Conservation (phyloP, 176 grass and related monocot species). For the Pharus latifolius region DNA sequence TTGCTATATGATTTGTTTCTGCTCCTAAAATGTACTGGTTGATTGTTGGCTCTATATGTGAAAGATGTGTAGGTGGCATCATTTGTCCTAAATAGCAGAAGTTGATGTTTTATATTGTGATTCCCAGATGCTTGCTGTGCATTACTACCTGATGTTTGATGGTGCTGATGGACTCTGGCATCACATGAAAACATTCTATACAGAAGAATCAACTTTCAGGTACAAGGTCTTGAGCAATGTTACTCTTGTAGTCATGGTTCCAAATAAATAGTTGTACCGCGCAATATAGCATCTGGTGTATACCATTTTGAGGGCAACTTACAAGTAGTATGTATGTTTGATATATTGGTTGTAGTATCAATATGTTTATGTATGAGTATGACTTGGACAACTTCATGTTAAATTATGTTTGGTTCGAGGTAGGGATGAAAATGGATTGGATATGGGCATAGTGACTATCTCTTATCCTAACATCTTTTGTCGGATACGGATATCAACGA, state of each 20-base stretch:
- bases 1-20: not conserved
- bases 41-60: too few species aligned
- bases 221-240: constrained; percentile 9
- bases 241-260: not conserved
- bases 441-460: too few species aligned
- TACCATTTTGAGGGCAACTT: not conserved
- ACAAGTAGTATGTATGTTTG: too few species aligned
- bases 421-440: too few species aligned
- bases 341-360: too few species aligned
- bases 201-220: constrained; percentile 69
- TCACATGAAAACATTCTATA: constrained; percentile 82
- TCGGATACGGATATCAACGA: too few species aligned
- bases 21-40: too few species aligned
- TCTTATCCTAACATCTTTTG: too few species aligned
- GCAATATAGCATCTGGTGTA: not conserved
- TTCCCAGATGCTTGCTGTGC: constrained; percentile 80
- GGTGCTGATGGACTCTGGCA: constrained; percentile 74
- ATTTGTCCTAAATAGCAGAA: constrained; percentile 13
- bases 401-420: too few species aligned
- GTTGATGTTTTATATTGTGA: constrained; percentile 4
- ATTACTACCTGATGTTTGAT: constrained; percentile 96
- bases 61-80: not conserved
- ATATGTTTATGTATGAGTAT: too few species aligned
- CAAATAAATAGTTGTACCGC: not conserved
- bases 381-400: too few species aligned